Conservation (phyloP, 345 rosid species). For the Brassica napus region DNA sequence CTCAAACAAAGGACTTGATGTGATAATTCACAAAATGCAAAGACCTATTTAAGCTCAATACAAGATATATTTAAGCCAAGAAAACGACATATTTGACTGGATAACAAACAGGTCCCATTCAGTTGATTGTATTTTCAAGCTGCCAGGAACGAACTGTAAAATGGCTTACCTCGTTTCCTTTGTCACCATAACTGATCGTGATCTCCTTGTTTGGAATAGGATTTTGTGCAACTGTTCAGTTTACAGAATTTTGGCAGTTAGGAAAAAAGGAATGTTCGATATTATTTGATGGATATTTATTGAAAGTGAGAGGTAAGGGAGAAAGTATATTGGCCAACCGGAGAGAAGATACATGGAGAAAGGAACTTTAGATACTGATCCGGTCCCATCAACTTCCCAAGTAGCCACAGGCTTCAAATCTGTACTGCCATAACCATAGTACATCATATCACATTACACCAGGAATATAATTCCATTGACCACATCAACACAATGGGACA, state of each 20-base stretch:
- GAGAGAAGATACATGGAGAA: slow-evolving; percentile 87
- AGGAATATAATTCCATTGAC: not conserved
- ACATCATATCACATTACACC: slow-evolving; percentile 13
- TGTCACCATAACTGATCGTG: slow-evolving; percentile 85
- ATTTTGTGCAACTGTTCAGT: slow-evolving; percentile 55
- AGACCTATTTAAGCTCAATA: not conserved
- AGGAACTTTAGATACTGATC: slow-evolving; percentile 64
- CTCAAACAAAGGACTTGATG: slow-evolving; percentile 9
- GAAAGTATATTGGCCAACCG: slow-evolving; percentile 46
- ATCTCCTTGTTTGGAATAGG: slow-evolving; percentile 61
- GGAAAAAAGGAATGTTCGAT: not conserved
- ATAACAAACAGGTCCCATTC: slow-evolving; percentile 15
- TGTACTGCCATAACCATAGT: slow-evolving; percentile 34
- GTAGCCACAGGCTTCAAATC: slow-evolving; percentile 84
- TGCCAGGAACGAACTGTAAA: slow-evolving; percentile 9
- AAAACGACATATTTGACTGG: slow-evolving; percentile 14
- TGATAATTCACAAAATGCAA: not conserved
- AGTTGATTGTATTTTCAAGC: slow-evolving; percentile 13
- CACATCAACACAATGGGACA: too few relatives aligned
- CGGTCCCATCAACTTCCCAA: slow-evolving; percentile 94
- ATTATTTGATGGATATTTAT: too few relatives aligned
- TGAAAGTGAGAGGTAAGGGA: too few relatives aligned
- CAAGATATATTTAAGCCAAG: slow-evolving; percentile 5
- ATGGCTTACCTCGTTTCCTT: slow-evolving; percentile 85
- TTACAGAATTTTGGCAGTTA: slow-evolving; percentile 29